These are phyloP conservation scores for Cylindrodendrum hubeiense DNA, from an alignment of 2,329 filamentous ascomycete genomes.

Conservation along the genomic window DNA sequence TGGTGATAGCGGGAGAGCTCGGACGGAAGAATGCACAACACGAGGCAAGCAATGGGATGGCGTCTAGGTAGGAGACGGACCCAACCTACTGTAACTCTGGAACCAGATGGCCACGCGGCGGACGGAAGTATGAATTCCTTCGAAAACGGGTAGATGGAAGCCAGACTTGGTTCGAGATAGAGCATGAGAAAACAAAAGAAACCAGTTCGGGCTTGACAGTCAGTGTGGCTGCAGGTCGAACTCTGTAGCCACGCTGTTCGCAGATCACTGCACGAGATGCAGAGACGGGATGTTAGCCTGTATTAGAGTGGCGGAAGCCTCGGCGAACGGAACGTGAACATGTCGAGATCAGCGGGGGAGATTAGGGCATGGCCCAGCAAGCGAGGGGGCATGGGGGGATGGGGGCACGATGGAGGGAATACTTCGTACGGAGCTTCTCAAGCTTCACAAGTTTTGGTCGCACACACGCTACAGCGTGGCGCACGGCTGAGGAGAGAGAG, in stretches of 20 bases:
- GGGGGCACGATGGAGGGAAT: constrained; percentile 11
- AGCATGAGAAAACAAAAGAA: constrained; percentile 8
- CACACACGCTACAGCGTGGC: constrained; percentile 18
- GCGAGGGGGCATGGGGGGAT: not conserved
- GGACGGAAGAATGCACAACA: constrained; percentile 20
- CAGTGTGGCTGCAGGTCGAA: constrained; percentile 21
- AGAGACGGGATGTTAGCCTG: constrained; percentile 12
- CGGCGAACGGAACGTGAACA: constrained; percentile 30
- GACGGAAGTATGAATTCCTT: constrained; percentile 4
- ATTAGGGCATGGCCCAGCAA: constrained; percentile 24
- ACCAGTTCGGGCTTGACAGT: constrained; percentile 12
- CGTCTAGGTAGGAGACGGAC: constrained; percentile 20
- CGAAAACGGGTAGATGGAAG: not conserved
- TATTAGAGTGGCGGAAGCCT: constrained; percentile 25
- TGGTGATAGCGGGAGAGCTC: constrained; percentile 21
- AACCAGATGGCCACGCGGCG: constrained; percentile 6
- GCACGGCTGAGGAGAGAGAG: constrained; percentile 22
- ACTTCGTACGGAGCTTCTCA: constrained; percentile 19
- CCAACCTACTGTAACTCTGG: constrained; percentile 3
- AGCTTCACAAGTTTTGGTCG: constrained; percentile 13
- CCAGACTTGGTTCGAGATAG: constrained; percentile 7
- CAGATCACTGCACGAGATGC: constrained; percentile 27
- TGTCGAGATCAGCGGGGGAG: constrained; percentile 27
- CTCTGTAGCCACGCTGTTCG: constrained; percentile 27
- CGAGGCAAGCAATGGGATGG: constrained; percentile 23